These are phyloP conservation scores for Nemania serpens DNA, from an alignment of 2,329 filamentous ascomycete species.

Conservation along the genomic window DNA sequence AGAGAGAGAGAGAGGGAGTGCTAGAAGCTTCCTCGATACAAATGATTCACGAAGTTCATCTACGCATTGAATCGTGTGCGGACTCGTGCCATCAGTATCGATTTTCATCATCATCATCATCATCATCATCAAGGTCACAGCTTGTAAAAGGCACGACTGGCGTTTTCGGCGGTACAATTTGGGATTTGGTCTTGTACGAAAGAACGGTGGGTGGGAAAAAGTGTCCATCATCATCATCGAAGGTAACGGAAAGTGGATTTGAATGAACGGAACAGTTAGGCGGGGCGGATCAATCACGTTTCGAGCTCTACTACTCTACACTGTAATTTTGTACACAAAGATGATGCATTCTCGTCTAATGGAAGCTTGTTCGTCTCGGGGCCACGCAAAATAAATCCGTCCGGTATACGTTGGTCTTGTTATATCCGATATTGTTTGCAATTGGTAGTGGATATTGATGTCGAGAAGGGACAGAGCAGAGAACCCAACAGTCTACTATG, in stretches of 20 bases:
- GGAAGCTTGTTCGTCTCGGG: slow-evolving; percentile 11
- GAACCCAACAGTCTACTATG: no score
- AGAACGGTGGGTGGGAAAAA: slow-evolving; percentile 1
- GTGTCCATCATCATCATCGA: slow-evolving; percentile 15
- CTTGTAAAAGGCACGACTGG: slow-evolving; percentile 27
- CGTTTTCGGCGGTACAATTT: slow-evolving; percentile 27
- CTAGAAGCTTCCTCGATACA: neutral
- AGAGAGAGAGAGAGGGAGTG: no score
- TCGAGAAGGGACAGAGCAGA: no score
- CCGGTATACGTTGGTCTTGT: no score
- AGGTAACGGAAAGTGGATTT: slow-evolving; percentile 17
- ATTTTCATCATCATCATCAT: neutral
- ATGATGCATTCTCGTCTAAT: slow-evolving; percentile 21
- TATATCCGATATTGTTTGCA: no score
- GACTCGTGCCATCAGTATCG: neutral
- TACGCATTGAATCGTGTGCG: neutral
- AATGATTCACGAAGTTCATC: neutral
- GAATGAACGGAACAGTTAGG: neutral
- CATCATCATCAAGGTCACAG: slow-evolving; percentile 11
- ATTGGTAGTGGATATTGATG: no score
- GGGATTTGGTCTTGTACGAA: slow-evolving; percentile 27
- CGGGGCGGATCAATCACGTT: neutral
- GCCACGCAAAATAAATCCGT: no score
- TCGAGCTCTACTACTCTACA: slow-evolving; percentile 19
- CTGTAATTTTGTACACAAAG: slow-evolving; percentile 27